Base-by-base conservation (phyloP, 1,284 basidiomycete genomes). In the Ustilago nuda region DNA sequence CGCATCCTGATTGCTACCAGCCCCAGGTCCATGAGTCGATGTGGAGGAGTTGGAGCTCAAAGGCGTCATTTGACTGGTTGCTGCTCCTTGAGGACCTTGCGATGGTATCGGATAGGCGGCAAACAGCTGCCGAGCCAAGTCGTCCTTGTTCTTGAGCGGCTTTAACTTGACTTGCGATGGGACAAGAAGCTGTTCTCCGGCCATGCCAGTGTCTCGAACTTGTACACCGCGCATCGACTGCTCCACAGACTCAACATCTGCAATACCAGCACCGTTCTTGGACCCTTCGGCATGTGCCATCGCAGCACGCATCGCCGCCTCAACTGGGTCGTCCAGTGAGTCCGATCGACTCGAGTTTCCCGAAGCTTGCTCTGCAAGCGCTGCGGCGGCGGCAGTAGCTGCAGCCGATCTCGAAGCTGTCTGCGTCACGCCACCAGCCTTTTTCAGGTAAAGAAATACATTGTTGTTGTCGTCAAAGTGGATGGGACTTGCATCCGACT, bases 401-500 rank as follows among this genome's bases (percentile, higher is more conserved):
- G 27, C 39, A 13, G 55, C 33, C 13, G 23, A 36, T 33, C 19
- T n/a, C 35, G 30, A 7, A 17, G 19, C 13, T 2, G 17, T n/a
- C 39, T 56, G n/a, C 35, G 33, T 33, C 33, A 43, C 12, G 17
- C 43, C 30, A 30, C 27, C 45, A 27, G 43, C 3, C 27, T 37
- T 48, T n/a, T 56, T 56, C 45, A 57, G 51, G 30, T 74, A 72
- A 30, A 69, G 60, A 54, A 84, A 84, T 17, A 70, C 54, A 27
- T 77, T 77, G 35, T 77, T 72, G 27, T 36, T 71, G 35, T 84
- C 79, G 52, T 82, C 80, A 53, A 78, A 83, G 7, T 45, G 59
- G n/a, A 85, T 69, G 1, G 76, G 81, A 35, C 82, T 78, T 3
- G 74, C 68, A 86, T 90, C 89, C 56, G 89, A 86, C 54, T 88